Evolutionary conservation across 345 rosid genomes (phyloP), one percentile per base, ranked within the genome.

Genomic region (Eucalyptus pauciflora): DNA sequence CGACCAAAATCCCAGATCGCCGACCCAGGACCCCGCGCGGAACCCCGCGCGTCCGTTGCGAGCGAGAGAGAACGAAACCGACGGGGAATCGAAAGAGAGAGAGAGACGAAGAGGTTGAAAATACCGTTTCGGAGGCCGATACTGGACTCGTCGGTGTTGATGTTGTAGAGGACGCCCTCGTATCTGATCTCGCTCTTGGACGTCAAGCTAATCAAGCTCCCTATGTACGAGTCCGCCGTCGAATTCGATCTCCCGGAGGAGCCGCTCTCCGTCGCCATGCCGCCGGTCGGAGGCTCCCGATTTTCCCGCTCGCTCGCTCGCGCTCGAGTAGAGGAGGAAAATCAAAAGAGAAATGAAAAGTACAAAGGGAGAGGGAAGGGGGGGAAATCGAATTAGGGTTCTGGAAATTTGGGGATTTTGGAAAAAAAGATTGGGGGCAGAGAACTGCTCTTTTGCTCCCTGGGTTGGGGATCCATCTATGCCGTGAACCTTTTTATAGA

Each of bases 121-220:
- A 50, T 93, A 97, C 99, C 99, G 89, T 95, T 96, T 92, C 94
- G 95, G 86, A 97, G 92, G 46, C 99, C 99, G 89, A 97, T 97
- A 91, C 98, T 97, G 93, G 99, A 97, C 91, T 96, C 99, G 22
- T 97, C 98, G 8, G 99, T 94, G 92, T 95, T 96, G 93, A 97
- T 97, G 86, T 96, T 96, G 94, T 94, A 96, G 17, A 97, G 98
- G 89, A 96, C 90, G 37, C 99, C 99, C 91, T 97, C 99, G 89
- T 97, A 97, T 93, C 99, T 94, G 95, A 97, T 96, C 94, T 97
- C 99, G 89, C 98, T 95, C 95, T 96, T 97, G 14, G 99, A 97
- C 24, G 99, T 97, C 94, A 97, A 93, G 91, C 99, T 97, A 69
- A 96, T 97, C 95, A 96, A 94, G 95, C 99, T 97, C 90, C 99